Base-by-base conservation (phyloP, 768 basidiomycete species). In the Kwoniella bestiolae region DNA sequence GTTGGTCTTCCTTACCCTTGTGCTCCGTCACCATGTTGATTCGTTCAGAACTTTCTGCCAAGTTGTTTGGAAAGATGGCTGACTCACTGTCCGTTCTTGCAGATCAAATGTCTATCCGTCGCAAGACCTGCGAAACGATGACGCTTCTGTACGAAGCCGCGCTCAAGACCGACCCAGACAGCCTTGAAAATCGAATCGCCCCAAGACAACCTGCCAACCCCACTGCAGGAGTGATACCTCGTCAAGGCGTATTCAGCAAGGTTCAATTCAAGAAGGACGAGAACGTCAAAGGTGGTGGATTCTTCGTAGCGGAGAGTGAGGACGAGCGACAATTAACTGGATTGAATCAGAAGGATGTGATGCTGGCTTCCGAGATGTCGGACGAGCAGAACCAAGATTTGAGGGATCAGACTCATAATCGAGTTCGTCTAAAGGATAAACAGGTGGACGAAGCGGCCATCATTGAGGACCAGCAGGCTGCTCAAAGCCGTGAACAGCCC, bases 71-170 rank as follows among this genome's bases (percentile, higher is more conserved):
- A n/a, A n/a, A n/a, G n/a, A n/a, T n/a, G n/a, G n/a, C n/a, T n/a
- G n/a, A n/a, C 28, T n/a, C 25, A 32, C 31, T 41, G 7, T 0
- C 29, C 45, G 29, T 56, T 55, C 35, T 16, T 18, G 14, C 60
- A 74, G 81, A 96, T 70, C 94, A 97, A 82, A 94, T 94, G 92
- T 92, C 91, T 45, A 89, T 91, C 21, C 87, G 93, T 82, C 88
- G 93, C 69, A 95, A 95, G 89, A 85, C 83, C 50, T 73, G 92
- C 50, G 94, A 97, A 82, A 94, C 95, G 61, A 95, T 96, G 71
- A 85, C 90, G 5, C 84, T 97, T 26, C 84, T 96, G 35, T 94
- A 92, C 79, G 92, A 94, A 82, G 92, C 94, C 12, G 95, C 94
- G n/a, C 90, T 91, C 79, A 89, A 89, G n/a, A 83, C 84, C 5